A percentile compares a stretch with the other conserved stretches of the same genome.
These are phyloP conservation scores for Didymella exigua DNA, from an alignment of 2,329 filamentous ascomycete genomes.

Conservation along the genomic window DNA sequence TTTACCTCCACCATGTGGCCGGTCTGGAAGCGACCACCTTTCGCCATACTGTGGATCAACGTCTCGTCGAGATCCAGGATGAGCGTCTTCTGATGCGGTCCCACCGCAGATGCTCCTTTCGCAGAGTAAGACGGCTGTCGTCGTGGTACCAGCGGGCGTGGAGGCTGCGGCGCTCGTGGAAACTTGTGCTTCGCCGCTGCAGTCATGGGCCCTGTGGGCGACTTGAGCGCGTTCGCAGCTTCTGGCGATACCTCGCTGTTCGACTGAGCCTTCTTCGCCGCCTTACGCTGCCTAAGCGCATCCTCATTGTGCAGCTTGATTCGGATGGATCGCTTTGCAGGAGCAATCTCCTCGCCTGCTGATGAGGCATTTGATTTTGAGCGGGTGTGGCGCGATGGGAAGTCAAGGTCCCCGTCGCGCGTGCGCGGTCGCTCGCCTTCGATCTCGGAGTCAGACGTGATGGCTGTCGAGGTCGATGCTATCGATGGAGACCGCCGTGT, in stretches of 20 bases:
- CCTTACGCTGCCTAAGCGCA: conserved; percentile 72
- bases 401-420: conserved; percentile 42
- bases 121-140: conserved; percentile 84
- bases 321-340: conserved; percentile 78
- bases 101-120: conserved; percentile 41
- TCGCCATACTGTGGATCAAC: conserved; percentile 96
- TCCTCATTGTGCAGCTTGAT: conserved; percentile 90
- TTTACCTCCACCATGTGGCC: conserved; percentile 99
- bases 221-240: conserved; percentile 77
- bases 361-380: conserved; percentile 62
- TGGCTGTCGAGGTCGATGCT: conserved; percentile 64
- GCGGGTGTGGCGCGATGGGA: conserved; percentile 62
- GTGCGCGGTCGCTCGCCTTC: conserved; percentile 53
- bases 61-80: conserved; percentile 97
- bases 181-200: conserved; percentile 62
- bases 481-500: conserved; percentile 50
- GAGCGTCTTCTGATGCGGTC: conserved; percentile 77
- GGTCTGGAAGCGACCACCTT: conserved; percentile 91
- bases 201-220: conserved; percentile 87
- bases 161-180: conserved; percentile 85
- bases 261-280: conserved; percentile 64
- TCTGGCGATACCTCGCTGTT: conserved; percentile 48
- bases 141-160: conserved; percentile 84
- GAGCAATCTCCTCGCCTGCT: conserved; percentile 67
- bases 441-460: conserved; percentile 70